These are phyloP conservation scores for Vanderwaltozyma tropicalis DNA, from an alignment of 805 yeast species.

Conservation along the genomic window DNA sequence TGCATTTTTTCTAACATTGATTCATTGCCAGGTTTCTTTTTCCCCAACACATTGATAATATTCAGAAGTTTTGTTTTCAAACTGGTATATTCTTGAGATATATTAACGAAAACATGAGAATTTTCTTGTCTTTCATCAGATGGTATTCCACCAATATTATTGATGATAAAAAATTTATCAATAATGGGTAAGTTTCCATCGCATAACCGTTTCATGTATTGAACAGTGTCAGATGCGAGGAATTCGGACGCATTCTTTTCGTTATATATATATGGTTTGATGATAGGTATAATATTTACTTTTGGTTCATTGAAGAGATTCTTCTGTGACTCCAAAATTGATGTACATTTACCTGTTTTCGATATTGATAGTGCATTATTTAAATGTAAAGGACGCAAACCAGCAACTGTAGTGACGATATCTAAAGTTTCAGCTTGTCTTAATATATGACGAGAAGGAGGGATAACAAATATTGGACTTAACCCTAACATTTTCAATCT, in stretches of 20 bases:
- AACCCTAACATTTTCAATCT: conserved; percentile 41
- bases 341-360: conserved; percentile 9
- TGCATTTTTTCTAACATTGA: conserved; percentile 8
- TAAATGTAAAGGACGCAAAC: conserved; percentile 18
- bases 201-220: conserved; percentile 24
- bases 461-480: conserved; percentile 60
- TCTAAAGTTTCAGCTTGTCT: conserved; percentile 20
- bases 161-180: conserved; percentile 75
- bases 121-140: conserved; percentile 70
- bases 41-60: conserved; percentile 4
- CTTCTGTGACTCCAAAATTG: conserved; percentile 6
- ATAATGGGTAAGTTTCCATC: conserved; percentile 32
- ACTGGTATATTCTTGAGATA: conserved; percentile 56
- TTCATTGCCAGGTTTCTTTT: conserved; percentile 10
- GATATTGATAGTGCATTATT: conserved; percentile 15
- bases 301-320: conserved; percentile 5
- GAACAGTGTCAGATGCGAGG: conserved; percentile 32
- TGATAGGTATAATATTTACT: conserved; percentile 33
- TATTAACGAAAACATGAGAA: conserved; percentile 78
- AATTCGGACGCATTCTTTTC: conserved; percentile 34
- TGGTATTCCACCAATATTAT: conserved; percentile 84
- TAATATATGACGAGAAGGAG: conserved; percentile 13
- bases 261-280: conserved; percentile 62
- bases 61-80: conserved; percentile 6
- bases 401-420: conserved; percentile 12